A percentile compares a stretch with the other conserved stretches of the same genome.
phyloP scores from a whole-genome alignment of 2,329 filamentous ascomycete species.

The Coniosporium tulheliwenetii region DNA sequence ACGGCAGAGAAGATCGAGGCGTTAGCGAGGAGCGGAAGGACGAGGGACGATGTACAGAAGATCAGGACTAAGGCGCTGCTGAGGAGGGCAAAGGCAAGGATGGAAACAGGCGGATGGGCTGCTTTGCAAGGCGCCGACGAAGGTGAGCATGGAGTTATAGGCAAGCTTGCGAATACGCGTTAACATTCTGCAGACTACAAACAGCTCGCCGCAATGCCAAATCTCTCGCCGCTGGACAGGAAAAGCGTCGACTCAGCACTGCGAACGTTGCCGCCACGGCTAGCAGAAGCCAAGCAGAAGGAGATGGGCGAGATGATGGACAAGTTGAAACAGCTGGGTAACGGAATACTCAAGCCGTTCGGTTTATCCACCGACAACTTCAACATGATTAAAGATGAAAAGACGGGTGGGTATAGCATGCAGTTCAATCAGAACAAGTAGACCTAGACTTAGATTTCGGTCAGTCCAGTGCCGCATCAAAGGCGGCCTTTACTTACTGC shows the following conservation, averaged over 20 bases:
- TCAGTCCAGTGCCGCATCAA: too few relatives aligned
- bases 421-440: conserved; percentile 48
- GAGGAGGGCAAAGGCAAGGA: conserved; percentile 58
- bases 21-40: conserved; percentile 25
- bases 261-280: conserved; percentile 45
- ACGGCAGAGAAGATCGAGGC: conserved; percentile 24
- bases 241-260: conserved; percentile 54
- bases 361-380: conserved; percentile 91
- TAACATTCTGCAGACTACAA: conserved; percentile 48
- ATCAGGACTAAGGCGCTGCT: conserved; percentile 74
- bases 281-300: conserved; percentile 65
- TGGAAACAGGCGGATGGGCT: conserved; percentile 61
- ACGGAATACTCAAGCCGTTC: conserved; percentile 84
- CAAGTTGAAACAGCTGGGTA: conserved; percentile 83
- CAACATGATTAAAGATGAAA: conserved; percentile 81
- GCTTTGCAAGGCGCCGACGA: conserved; percentile 62
- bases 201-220: conserved; percentile 40
- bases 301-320: conserved; percentile 97
- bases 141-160: conserved; percentile 3
- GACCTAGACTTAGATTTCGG: too few relatives aligned
- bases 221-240: conserved; percentile 49
- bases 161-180: too few relatives aligned
- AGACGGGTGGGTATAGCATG: conserved; percentile 85
- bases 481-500: too few relatives aligned
- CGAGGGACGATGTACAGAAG: conserved; percentile 49